Percentiles rank a stretch among this genome's conserved stretches.
Evolutionary conservation across 169 alveolate genomes (phyloP).

Genomic region (Cyclospora cayetanensis): DNA sequence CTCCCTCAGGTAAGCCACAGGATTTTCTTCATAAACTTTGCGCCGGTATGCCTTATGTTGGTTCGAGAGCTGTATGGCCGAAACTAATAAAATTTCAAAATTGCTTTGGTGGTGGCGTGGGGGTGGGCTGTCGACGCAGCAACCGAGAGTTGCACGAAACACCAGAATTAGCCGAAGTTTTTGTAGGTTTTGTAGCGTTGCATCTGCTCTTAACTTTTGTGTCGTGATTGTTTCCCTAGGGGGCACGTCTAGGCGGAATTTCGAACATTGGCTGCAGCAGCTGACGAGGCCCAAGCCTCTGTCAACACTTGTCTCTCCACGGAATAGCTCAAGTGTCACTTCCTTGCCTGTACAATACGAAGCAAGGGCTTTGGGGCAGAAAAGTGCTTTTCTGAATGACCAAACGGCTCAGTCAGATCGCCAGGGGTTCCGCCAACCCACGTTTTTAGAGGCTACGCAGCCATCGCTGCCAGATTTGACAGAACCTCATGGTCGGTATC

Average conservation of each 20-base stretch:
- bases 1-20: conserved; percentile 53
- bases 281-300: conserved; percentile 30
- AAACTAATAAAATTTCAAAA: background rate
- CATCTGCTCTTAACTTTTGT: background rate
- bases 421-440: too few species aligned
- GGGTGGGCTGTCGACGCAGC: background rate
- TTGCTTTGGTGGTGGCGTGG: background rate
- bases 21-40: background rate
- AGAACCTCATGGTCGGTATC: conserved; percentile 42
- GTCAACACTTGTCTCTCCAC: conserved; percentile 8
- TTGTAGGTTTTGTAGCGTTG: background rate
- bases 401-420: too few species aligned
- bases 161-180: background rate
- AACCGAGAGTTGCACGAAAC: background rate
- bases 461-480: background rate
- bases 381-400: too few species aligned
- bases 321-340: background rate
- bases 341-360: too few species aligned
- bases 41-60: background rate
- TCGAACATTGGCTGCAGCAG: conserved; percentile 60
- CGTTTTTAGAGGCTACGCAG: too few species aligned
- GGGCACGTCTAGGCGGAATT: conserved; percentile 44
- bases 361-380: too few species aligned
- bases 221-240: conserved; percentile 29
- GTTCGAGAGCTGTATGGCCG: background rate